Evolutionary conservation across 2,329 filamentous ascomycete species (phyloP).

Genomic region (Colletotrichum trifolii): DNA sequence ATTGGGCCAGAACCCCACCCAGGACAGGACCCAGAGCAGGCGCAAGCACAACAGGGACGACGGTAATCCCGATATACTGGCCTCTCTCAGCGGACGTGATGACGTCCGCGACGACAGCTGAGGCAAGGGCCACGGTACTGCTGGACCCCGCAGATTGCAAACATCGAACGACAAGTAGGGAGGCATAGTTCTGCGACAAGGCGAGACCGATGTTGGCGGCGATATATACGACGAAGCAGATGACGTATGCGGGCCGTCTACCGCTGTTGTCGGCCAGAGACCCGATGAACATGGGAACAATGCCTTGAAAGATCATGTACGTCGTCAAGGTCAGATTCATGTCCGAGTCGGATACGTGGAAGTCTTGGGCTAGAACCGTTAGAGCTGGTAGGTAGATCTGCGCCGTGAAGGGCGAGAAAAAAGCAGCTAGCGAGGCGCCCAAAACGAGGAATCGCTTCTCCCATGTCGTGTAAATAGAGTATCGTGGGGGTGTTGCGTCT

Average conservation of each 20-base stretch:
- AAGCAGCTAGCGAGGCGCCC: slow-evolving; percentile 49
- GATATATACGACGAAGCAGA: slow-evolving; percentile 48
- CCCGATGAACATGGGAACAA: slow-evolving; percentile 63
- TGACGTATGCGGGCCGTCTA: slow-evolving; percentile 50
- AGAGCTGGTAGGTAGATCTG: slow-evolving; percentile 68
- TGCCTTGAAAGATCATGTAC: slow-evolving; percentile 70
- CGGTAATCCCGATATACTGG: slow-evolving; percentile 53
- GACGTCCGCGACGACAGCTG: slow-evolving; percentile 72
- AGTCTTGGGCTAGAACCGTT: slow-evolving; percentile 57
- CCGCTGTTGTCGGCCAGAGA: slow-evolving; percentile 57
- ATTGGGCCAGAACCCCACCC: slow-evolving; percentile 51
- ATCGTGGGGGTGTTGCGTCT: slow-evolving; percentile 40
- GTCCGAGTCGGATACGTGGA: slow-evolving; percentile 53
- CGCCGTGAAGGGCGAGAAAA: slow-evolving; percentile 59
- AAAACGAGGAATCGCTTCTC: slow-evolving; percentile 55
- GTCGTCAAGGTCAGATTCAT: slow-evolving; percentile 65
- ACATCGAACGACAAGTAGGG: slow-evolving; percentile 69
- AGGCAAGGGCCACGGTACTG: slow-evolving; percentile 71
- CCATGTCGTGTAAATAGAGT: slow-evolving; percentile 52
- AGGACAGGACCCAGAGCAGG: slow-evolving; percentile 56
- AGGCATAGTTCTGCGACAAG: slow-evolving; percentile 58
- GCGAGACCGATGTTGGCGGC: slow-evolving; percentile 60
- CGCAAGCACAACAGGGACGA: slow-evolving; percentile 55
- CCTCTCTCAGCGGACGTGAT: slow-evolving; percentile 61
- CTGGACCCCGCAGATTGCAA: slow-evolving; percentile 65